These are phyloP conservation scores for Suillus placidus DNA, from an alignment of 768 basidiomycete genomes.

Conservation along the genomic window DNA sequence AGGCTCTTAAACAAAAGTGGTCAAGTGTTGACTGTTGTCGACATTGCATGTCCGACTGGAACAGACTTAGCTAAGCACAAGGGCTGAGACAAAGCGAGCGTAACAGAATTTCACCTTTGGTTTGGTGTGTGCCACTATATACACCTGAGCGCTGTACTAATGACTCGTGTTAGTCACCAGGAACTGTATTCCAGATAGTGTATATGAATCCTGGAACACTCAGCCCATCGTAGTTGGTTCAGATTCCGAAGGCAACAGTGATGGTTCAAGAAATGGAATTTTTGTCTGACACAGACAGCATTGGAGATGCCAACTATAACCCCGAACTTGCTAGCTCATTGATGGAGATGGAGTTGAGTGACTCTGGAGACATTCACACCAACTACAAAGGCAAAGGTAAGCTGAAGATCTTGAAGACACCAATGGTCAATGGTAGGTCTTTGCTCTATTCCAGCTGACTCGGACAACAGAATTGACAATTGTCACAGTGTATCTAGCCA, in stretches of 20 bases:
- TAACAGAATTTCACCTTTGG: slow-evolving; percentile 9
- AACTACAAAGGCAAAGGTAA: not conserved
- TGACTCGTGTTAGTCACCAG: not conserved
- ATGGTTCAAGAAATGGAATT: not conserved
- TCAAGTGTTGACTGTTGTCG: not conserved
- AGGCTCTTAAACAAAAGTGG: not conserved
- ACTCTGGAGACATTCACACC: not conserved
- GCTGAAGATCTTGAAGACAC: not conserved
- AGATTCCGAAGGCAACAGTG: not conserved
- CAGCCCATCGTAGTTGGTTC: not conserved
- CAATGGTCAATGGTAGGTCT: not conserved
- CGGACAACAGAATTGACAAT: not conserved
- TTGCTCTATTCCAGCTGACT: not conserved
- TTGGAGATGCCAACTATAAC: not conserved
- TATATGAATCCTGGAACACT: not conserved
- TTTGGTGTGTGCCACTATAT: not conserved
- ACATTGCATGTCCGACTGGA: not conserved
- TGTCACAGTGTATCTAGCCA: not conserved
- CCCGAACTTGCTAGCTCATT: not conserved
- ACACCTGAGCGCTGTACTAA: not conserved
- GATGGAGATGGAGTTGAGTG: not conserved
- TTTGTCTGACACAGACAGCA: not conserved
- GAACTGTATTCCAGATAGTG: not conserved
- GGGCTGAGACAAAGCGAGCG: not conserved
- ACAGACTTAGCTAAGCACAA: not conserved